Conservation (phyloP, 257 asterid genomes). For the Paraleonurus japonicus region DNA sequence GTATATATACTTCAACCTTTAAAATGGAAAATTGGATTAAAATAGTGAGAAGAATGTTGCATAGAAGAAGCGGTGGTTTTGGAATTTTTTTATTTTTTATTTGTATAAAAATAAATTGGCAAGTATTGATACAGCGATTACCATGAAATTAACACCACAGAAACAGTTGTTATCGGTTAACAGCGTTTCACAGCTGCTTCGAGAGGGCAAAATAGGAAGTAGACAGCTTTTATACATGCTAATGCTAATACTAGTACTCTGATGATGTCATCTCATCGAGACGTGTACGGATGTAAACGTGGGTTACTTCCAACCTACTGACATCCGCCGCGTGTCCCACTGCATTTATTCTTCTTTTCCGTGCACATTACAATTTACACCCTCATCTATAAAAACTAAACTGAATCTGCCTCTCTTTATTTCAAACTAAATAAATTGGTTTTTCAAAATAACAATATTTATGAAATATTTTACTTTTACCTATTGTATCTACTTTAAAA, state of each 20-base stretch:
- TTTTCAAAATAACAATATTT: too few species aligned
- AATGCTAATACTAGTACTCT: too few species aligned
- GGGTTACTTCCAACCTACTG: neutral
- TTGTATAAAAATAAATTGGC: too few species aligned
- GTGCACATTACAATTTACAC: neutral
- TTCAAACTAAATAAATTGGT: too few species aligned
- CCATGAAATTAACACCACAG: neutral
- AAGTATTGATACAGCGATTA: neutral
- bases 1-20: too few species aligned
- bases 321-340: constrained; percentile 15
- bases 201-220: constrained; percentile 5
- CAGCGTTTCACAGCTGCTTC: neutral
- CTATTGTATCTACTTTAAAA: too few species aligned
- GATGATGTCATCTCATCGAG: neutral
- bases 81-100: too few species aligned
- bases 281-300: constrained; percentile 20
- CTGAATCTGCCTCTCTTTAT: too few species aligned
- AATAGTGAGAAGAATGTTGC: neutral
- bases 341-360: neutral
- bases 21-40: neutral
- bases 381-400: too few species aligned
- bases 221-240: neutral
- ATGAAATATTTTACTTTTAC: too few species aligned
- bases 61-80: too few species aligned
- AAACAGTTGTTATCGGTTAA: neutral